A percentile compares a stretch with the other conserved stretches of the same genome.
phyloP scores from a whole-genome alignment of 2,329 filamentous ascomycete species.

The Sporothrix protearum region DNA sequence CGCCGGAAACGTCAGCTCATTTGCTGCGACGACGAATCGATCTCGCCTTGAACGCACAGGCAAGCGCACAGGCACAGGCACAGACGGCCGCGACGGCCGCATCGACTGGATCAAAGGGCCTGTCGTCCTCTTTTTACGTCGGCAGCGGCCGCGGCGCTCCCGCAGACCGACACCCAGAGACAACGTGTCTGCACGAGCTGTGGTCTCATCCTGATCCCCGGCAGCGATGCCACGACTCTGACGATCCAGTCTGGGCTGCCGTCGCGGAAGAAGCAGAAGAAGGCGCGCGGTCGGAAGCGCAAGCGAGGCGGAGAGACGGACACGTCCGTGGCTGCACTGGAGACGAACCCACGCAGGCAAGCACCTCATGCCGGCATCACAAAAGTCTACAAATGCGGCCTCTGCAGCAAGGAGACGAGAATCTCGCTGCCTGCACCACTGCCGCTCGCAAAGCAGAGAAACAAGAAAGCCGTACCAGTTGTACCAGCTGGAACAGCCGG shows the following conservation, averaged over 20 bases:
- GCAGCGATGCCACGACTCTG: conserved; percentile 42
- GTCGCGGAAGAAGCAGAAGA: conserved; percentile 33
- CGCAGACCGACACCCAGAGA: conserved; percentile 46
- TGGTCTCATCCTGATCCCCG: conserved; percentile 57
- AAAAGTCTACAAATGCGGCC: conserved; percentile 46
- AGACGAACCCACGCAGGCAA: neutral
- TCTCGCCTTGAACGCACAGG: conserved; percentile 42
- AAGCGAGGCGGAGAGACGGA: neutral
- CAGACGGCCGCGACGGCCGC: conserved; percentile 34
- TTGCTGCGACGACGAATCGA: conserved; percentile 54
- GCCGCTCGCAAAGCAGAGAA: conserved; percentile 30
- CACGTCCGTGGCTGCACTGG: neutral
- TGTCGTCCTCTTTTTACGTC: neutral
- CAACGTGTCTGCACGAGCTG: conserved; percentile 58
- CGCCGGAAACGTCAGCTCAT: conserved; percentile 57
- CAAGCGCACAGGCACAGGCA: too few relatives aligned
- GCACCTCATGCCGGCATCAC: conserved; percentile 30
- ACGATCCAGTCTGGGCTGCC: conserved; percentile 35
- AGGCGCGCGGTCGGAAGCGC: neutral
- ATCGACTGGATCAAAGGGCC: conserved; percentile 20
- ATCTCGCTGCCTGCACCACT: conserved; percentile 41
- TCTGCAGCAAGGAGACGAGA: conserved; percentile 44
- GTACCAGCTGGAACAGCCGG: too few relatives aligned
- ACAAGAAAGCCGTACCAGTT: neutral
- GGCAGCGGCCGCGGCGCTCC: neutral